Base-by-base conservation (phyloP, 2,329 filamentous ascomycete genomes). In the Teratosphaeria epicoccoides region DNA sequence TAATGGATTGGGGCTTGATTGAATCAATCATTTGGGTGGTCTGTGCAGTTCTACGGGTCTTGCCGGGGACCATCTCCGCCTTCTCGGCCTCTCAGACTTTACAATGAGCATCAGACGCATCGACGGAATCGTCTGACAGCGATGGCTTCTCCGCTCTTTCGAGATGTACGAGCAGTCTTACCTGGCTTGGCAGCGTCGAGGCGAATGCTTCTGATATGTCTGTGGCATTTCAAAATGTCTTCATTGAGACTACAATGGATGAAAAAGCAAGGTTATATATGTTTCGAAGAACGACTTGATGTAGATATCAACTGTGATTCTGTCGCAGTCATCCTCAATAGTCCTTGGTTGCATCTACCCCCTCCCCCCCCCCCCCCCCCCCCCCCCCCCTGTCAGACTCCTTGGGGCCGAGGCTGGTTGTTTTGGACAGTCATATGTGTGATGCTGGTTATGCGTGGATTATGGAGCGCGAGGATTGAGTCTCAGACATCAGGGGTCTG, bases 1-100 rank as follows among this genome's bases (percentile, higher is more conserved):
- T 50, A 40, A 40, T 40, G 33, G 33, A 40, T 46, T 43, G 43
- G 40, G 10, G 49, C 24, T n/a, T 50, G 49, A 43, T 23, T 46
- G 49, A 43, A 29, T 14, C 44, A 28, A 46, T 17, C 44, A 11
- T 44, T 24, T 9, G 17, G 40, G 25, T 14, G 22, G 25, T 46
- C 25, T 23, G 49, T 24, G 49, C 28, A 28, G 14, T 23, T 12
- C 2, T 23, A 28, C 46, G 46, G 46, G 46, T 28, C 28, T 28
- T 28, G 24, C 24, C 46, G 46, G 24, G 17, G 14, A 47, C 17
- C 20, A 17, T 9, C 43, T 20, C 9, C 43, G 9, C 9, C 9
- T 9, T 9, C 17, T 45, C 29, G 29, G 17, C 29, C 10, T 37
- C 29, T 10, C 29, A 37, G 17, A 10, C n/a, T 37, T n/a, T n/a